These are phyloP conservation scores for Cladosporium sp. DNA, from an alignment of 2,329 filamentous ascomycete genomes.

Conservation along the genomic window DNA sequence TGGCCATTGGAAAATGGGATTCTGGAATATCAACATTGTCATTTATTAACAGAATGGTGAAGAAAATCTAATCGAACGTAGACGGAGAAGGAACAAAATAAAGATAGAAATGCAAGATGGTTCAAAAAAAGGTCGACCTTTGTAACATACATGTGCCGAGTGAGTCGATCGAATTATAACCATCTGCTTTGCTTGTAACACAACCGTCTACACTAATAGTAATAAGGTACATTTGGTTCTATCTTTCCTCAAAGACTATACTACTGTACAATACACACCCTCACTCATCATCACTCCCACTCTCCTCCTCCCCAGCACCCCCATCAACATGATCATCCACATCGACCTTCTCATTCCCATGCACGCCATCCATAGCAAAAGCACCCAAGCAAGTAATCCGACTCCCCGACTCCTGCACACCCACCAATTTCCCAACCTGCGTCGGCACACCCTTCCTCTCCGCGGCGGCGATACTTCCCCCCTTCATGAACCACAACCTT, in stretches of 20 bases:
- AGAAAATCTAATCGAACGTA: no score
- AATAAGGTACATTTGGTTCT: neutral
- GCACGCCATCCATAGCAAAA: slow-evolving; percentile 64
- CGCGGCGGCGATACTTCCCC: slow-evolving; percentile 1
- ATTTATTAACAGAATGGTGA: no score
- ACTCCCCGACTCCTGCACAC: slow-evolving; percentile 78
- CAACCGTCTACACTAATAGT: no score
- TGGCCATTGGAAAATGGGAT: no score
- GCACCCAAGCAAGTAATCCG: slow-evolving; percentile 84
- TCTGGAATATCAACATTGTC: no score
- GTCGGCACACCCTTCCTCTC: slow-evolving; percentile 26
- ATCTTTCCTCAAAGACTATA: no score
- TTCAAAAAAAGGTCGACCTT: no score
- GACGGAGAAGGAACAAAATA: no score
- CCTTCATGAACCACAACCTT: slow-evolving; percentile 58
- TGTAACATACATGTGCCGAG: no score
- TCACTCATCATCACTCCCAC: slow-evolving; percentile 6
- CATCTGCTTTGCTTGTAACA: no score
- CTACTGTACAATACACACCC: neutral
- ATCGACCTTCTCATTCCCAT: slow-evolving; percentile 19
- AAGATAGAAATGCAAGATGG: no score
- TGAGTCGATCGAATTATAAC: no score
- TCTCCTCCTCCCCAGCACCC: slow-evolving; percentile 6
- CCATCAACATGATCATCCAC: slow-evolving; percentile 15
- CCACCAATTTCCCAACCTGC: slow-evolving; percentile 65